Percentiles rank a stretch among this genome's conserved stretches.
Evolutionary conservation across 495 filamentous ascomycete species (phyloP).

Genomic region (Hypoxylon fragiforme): DNA sequence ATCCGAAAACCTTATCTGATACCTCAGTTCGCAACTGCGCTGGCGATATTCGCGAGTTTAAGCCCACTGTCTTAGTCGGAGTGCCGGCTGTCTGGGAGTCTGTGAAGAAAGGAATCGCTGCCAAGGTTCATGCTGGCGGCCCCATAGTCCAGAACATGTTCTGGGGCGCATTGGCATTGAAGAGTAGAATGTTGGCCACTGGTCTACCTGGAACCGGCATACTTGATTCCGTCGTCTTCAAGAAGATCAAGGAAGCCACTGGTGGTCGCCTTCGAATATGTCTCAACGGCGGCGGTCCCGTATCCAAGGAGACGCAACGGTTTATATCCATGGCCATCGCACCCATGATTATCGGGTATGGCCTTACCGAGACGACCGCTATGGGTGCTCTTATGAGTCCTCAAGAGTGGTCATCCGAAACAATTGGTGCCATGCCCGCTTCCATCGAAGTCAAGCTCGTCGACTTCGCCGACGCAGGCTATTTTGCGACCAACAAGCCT

Average conservation of each 20-base stretch:
- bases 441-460: constrained; percentile 91
- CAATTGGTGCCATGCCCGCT: constrained; percentile 80
- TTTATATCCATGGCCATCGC: constrained; percentile 89
- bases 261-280: constrained; percentile 78
- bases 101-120: constrained; percentile 95
- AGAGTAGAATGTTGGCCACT: constrained; percentile 73
- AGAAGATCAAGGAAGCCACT: constrained; percentile 89
- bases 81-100: constrained; percentile 98
- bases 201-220: constrained; percentile 75
- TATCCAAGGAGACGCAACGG: constrained; percentile 82
- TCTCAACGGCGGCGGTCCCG: constrained; percentile 85
- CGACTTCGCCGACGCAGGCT: constrained; percentile 92
- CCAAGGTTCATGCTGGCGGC: constrained; percentile 78
- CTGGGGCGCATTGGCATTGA: constrained; percentile 86
- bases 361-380: constrained; percentile 90
- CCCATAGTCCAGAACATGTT: constrained; percentile 79
- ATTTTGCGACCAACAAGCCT: constrained; percentile 81
- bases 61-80: constrained; percentile 87
- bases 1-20: constrained; percentile 90
- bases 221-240: constrained; percentile 80
- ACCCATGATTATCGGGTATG: constrained; percentile 93
- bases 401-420: constrained; percentile 80
- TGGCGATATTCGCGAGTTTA: constrained; percentile 93
- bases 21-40: constrained; percentile 87
- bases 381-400: constrained; percentile 95